A percentile compares a stretch with the other conserved stretches of the same genome.
Evolutionary conservation across 2,329 filamentous ascomycete genomes (phyloP).

Genomic region (Myriosclerotinia curreyana): DNA sequence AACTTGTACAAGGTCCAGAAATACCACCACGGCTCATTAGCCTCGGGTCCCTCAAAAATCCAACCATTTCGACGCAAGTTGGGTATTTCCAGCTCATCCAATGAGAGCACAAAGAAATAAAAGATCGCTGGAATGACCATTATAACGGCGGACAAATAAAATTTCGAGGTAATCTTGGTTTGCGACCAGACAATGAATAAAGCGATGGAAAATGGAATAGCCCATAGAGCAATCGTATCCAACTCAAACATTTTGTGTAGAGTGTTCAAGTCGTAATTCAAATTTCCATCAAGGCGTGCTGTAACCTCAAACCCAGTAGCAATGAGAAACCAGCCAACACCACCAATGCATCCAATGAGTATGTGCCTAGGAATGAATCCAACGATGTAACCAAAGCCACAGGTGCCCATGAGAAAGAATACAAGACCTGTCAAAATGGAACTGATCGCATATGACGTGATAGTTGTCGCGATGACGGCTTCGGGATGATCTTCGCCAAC

Average conservation of each 20-base stretch:
- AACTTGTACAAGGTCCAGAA: slow-evolving; percentile 96
- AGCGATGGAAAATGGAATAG: slow-evolving; percentile 72
- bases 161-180: slow-evolving; percentile 73
- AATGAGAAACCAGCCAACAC: slow-evolving; percentile 92
- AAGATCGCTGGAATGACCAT: slow-evolving; percentile 72
- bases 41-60: slow-evolving; percentile 83
- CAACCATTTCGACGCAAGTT: slow-evolving; percentile 72
- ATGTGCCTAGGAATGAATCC: slow-evolving; percentile 97
- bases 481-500: slow-evolving; percentile 80
- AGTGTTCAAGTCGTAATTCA: slow-evolving; percentile 77
- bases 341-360: slow-evolving; percentile 93
- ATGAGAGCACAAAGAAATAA: slow-evolving; percentile 69
- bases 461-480: slow-evolving; percentile 89
- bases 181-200: slow-evolving; percentile 74
- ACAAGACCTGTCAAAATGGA: slow-evolving; percentile 87
- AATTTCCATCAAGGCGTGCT: slow-evolving; percentile 77
- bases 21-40: slow-evolving; percentile 92
- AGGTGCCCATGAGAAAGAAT: slow-evolving; percentile 86
- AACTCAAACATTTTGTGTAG: slow-evolving; percentile 68
- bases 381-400: slow-evolving; percentile 85
- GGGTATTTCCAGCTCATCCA: slow-evolving; percentile 65
- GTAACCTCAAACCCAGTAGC: slow-evolving; percentile 92
- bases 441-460: slow-evolving; percentile 85
- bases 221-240: slow-evolving; percentile 80
- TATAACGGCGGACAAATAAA: slow-evolving; percentile 85